Percentiles rank a stretch among this genome's conserved stretches.
Evolutionary conservation across 495 filamentous ascomycete genomes (phyloP).

Genomic region (Hypomontagnella monticulosa): DNA sequence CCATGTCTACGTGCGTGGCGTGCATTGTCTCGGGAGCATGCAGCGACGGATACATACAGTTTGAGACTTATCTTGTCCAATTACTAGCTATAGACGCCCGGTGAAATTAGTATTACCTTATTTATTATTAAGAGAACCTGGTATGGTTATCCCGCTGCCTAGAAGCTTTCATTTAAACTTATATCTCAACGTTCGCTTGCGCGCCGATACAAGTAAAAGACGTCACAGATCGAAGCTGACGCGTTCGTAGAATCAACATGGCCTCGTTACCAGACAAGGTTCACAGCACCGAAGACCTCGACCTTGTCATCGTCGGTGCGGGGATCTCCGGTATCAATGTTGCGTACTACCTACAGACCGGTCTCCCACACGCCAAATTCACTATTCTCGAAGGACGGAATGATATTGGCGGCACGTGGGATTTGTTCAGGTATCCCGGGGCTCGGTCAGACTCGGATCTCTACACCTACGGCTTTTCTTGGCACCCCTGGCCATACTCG

Average conservation of each 20-base stretch:
- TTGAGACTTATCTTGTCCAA: too few relatives aligned
- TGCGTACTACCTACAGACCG: conserved; percentile 72
- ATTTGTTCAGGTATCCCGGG: conserved; percentile 76
- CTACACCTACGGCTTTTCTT: conserved; percentile 70
- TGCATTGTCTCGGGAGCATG: too few relatives aligned
- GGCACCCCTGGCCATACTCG: conserved; percentile 67
- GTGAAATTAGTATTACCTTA: too few relatives aligned
- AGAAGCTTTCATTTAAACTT: too few relatives aligned
- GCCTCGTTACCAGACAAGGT: conserved; percentile 5
- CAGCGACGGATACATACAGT: too few relatives aligned
- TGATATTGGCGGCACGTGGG: conserved; percentile 75
- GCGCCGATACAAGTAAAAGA: too few relatives aligned
- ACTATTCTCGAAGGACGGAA: conserved; percentile 70
- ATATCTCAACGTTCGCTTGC: too few relatives aligned
- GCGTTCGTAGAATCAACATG: conserved; percentile 6
- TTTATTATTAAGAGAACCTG: too few relatives aligned
- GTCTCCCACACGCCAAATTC: conserved; percentile 65
- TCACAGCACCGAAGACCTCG: conserved; percentile 43
- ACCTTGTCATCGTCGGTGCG: conserved; percentile 76
- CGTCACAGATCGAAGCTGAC: too few relatives aligned
- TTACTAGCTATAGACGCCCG: too few relatives aligned
- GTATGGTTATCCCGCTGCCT: too few relatives aligned
- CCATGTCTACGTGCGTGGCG: too few relatives aligned
- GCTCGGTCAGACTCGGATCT: conserved; percentile 75
- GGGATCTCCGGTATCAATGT: conserved; percentile 82